Evolutionary conservation across 2,329 filamentous ascomycete species (phyloP), one percentile per base, ranked within the genome.

Genomic region (Colletotrichum sansevieriae): DNA sequence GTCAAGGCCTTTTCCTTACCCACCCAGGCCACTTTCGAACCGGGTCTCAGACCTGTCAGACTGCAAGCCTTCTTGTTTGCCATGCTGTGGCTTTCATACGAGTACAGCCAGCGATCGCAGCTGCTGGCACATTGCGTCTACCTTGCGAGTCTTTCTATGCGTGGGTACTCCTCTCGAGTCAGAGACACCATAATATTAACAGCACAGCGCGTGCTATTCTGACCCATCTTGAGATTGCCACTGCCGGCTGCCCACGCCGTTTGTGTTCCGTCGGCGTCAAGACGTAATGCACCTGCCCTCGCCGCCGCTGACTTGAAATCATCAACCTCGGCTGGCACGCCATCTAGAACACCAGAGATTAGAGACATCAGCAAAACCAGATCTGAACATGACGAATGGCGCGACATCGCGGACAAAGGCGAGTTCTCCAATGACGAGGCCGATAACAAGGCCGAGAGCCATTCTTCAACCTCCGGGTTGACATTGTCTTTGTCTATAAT

Each of bases 101-200:
- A 29, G 29, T 29, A 29, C 29, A 29, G 8, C 29, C 33, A 46
- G 62, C 12, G 61, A 43, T 44, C 25, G 56, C 39, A 44, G 25
- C 46, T n/a, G n/a, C 25, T 59, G 44, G 18, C 54, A 46, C 22
- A 59, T 65, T 44, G 54, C n/a, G 37, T 33, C 54, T 20, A 25
- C 18, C 13, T 33, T 47, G 15, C 46, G 25, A 15, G 7, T 10
- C 18, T 13, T 15, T 20, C 5, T 25, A 29, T 8, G 29, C 37
- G 37, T 39, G 35, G 43, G 8, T 29, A 33, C 35, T 18, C 15
- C 18, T 41, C 35, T 13, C 43, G 43, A 39, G 29, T 41, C 47
- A 55, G 46, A 39, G 8, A 12, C 39, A 20, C 37, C 47, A 15
- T n/a, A 29, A 22, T 54, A 39, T 41, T 44, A 61, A 51, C 15